Conservation (phyloP, 2,329 filamentous ascomycete species). For the Rosellinia necatrix region DNA sequence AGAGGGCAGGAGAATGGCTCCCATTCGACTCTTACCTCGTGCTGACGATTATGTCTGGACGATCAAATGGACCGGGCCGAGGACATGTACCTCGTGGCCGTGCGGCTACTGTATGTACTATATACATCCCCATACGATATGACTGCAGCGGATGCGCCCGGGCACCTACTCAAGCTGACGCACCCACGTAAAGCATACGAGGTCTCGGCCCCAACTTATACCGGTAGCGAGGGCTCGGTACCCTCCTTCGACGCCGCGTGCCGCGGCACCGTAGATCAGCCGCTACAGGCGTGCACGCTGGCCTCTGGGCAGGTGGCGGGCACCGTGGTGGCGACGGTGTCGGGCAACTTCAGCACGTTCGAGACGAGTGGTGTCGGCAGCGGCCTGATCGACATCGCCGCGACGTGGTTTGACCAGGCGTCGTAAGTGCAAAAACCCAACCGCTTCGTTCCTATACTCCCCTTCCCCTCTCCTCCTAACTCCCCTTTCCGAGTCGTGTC, state of each 20-base stretch:
- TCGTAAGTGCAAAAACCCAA: slow-evolving; percentile 9
- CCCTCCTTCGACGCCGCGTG: slow-evolving; percentile 22
- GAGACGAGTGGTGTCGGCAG: slow-evolving; percentile 30
- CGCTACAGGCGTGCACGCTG: slow-evolving; percentile 17
- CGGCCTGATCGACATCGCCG: slow-evolving; percentile 23
- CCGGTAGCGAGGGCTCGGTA: slow-evolving; percentile 7
- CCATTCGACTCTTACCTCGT: slow-evolving; percentile 11
- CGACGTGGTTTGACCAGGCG: slow-evolving; percentile 20
- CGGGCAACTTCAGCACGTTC: slow-evolving; percentile 31
- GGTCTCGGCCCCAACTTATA: slow-evolving; percentile 20
- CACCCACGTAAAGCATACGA: slow-evolving; percentile 15
- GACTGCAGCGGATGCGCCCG: background rate
- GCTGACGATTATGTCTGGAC: slow-evolving; percentile 26
- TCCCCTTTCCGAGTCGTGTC: background rate
- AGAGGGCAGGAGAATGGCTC: background rate
- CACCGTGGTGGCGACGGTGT: background rate
- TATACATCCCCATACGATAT: background rate
- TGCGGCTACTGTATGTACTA: slow-evolving; percentile 27
- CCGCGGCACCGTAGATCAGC: slow-evolving; percentile 26
- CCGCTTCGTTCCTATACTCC: background rate
- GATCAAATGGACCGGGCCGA: slow-evolving; percentile 25
- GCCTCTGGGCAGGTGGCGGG: slow-evolving; percentile 3
- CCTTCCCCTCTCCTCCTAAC: background rate
- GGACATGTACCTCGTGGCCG: slow-evolving; percentile 20
- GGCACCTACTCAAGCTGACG: background rate